Conservation (phyloP, 106 monocot genomes). For the Dioscorea zingiberensis region DNA sequence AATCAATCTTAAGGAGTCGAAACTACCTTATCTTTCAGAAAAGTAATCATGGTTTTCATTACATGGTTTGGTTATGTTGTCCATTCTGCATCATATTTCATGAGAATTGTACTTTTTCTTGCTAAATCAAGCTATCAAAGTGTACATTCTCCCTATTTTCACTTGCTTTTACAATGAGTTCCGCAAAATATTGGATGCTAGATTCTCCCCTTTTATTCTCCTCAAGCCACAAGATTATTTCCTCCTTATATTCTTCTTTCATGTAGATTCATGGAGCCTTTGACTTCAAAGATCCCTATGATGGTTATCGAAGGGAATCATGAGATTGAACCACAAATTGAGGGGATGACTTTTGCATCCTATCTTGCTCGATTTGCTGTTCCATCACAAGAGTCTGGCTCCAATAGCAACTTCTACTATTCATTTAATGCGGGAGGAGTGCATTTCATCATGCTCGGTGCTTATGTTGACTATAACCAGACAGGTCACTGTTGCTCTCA, state of each 20-base stretch:
- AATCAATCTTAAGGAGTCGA: too few species aligned
- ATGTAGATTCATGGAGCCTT: conserved; percentile 74
- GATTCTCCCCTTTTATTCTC: too few species aligned
- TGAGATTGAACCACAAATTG: conserved; percentile 81
- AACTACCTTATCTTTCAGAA: too few species aligned
- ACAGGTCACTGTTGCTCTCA: conserved; percentile 28
- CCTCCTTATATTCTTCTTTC: background rate
- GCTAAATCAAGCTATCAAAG: too few species aligned
- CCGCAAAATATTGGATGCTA: too few species aligned
- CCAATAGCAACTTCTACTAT: conserved; percentile 78
- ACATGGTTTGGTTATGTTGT: too few species aligned
- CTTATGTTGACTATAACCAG: conserved; percentile 74
- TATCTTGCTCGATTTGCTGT: conserved; percentile 72
- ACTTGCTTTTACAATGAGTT: too few species aligned
- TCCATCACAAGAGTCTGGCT: conserved; percentile 61
- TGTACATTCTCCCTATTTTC: too few species aligned
- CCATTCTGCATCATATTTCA: too few species aligned
- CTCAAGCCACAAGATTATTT: too few species aligned
- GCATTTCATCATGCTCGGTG: conserved; percentile 91
- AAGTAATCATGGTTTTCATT: too few species aligned
- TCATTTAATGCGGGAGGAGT: conserved; percentile 86
- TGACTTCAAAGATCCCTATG: conserved; percentile 82
- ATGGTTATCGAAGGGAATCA: conserved; percentile 98
- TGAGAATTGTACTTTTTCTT: too few species aligned
- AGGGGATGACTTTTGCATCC: conserved; percentile 51